phyloP scores from a whole-genome alignment of 805 yeast species.

The Lipomyces orientalis region DNA sequence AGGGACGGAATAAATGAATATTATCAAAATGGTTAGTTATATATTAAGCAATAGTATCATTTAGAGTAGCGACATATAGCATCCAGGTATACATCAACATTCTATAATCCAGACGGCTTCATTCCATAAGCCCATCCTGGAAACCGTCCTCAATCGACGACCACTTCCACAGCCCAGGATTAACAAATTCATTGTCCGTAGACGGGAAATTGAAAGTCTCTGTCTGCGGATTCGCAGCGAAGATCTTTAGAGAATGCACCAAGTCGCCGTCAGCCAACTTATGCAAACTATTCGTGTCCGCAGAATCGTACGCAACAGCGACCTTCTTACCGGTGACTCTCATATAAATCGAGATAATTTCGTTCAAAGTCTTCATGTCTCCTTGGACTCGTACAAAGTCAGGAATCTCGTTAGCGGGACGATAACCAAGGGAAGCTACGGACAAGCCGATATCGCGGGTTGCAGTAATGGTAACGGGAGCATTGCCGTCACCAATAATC shows the following conservation, averaged over 20 bases:
- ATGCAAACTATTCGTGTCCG: neutral
- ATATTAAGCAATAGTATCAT: no score
- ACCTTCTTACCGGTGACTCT: conserved; percentile 35
- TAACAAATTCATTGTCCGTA: conserved; percentile 39
- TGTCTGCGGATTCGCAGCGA: conserved; percentile 30
- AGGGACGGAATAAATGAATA: no score
- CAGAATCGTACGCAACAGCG: conserved; percentile 19
- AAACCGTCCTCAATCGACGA: conserved; percentile 24
- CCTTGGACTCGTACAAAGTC: conserved; percentile 36
- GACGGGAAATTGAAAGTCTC: conserved; percentile 9
- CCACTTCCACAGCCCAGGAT: conserved; percentile 42
- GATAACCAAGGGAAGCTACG: conserved; percentile 38
- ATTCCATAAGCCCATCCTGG: conserved; percentile 17
- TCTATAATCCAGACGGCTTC: neutral
- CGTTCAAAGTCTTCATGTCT: conserved; percentile 29
- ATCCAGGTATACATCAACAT: neutral
- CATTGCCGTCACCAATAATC: conserved; percentile 34
- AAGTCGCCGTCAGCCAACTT: conserved; percentile 8
- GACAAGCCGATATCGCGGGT: conserved; percentile 40
- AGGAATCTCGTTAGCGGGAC: conserved; percentile 38
- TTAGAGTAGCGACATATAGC: no score
- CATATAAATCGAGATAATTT: conserved; percentile 18
- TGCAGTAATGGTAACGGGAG: conserved; percentile 34
- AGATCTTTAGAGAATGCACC: neutral
- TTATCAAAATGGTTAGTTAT: no score